Evolutionary conservation across 139 green algal genomes (phyloP), one percentile per base, ranked within the genome.

Genomic region (Edaphochlamys debaryana): DNA sequence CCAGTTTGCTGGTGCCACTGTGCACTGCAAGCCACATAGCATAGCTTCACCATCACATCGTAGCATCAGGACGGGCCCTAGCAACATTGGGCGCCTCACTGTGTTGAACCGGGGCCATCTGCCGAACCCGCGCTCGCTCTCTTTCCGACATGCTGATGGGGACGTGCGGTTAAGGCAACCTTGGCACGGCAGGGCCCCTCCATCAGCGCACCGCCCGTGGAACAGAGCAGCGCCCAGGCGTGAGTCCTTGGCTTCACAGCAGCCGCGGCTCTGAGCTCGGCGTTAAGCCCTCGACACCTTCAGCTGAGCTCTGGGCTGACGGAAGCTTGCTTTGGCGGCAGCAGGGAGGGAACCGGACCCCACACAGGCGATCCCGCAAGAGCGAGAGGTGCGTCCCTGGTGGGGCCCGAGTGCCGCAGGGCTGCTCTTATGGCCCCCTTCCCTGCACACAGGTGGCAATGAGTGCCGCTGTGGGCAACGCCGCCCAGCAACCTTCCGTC

Each of bases 401-500:
- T n/a, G n/a, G n/a, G n/a, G n/a, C n/a, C n/a, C n/a, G n/a, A n/a
- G n/a, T n/a, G n/a, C n/a, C n/a, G n/a, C n/a, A n/a, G n/a, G n/a
- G n/a, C n/a, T n/a, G n/a, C n/a, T n/a, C n/a, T n/a, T n/a, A n/a
- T n/a, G n/a, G n/a, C n/a, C n/a, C n/a, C n/a, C n/a, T n/a, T n/a
- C n/a, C n/a, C n/a, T n/a, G n/a, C n/a, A n/a, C n/a, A 4, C 45
- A 84, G 78, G 66, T 68, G 48, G 78, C 66, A 71, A 84, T 84
- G 78, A 84, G 78, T 84, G 48, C 66, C 48, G 67, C 40, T 67
- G 45, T 83, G 48, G 77, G 32, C 78, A 84, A 84, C 66, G 5
- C 78, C 48, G 66, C 78, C 54, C 78, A 84, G 66, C 78, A 84
- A 73, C 63, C 76, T 42, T 73, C 76, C 13, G 63, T 67, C n/a